Conservation (phyloP, 2,329 filamentous ascomycete species). For the Curvularia sp. region DNA sequence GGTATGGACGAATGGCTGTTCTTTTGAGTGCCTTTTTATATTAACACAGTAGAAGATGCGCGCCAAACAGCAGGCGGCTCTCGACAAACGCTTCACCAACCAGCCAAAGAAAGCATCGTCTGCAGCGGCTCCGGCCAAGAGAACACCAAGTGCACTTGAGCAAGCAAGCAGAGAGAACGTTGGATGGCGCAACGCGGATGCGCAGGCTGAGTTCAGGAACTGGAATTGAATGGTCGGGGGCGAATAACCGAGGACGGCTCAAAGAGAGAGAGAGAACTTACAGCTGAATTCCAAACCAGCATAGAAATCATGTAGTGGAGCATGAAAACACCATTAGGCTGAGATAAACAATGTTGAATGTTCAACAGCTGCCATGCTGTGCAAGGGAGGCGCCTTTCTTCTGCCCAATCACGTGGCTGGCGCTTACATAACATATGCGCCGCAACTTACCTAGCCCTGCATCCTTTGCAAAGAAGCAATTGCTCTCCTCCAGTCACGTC, state of each 20-base stretch:
- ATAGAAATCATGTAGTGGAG: neutral
- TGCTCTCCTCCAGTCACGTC: neutral
- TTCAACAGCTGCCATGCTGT: neutral
- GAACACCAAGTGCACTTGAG: slow-evolving; percentile 39
- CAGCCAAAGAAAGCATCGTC: slow-evolving; percentile 27
- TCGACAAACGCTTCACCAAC: slow-evolving; percentile 36
- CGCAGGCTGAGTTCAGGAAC: slow-evolving; percentile 35
- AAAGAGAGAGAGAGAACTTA: neutral
- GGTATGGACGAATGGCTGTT: slow-evolving; percentile 17
- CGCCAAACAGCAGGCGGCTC: slow-evolving; percentile 41
- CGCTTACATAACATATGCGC: slow-evolving; percentile 19
- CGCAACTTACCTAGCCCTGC: slow-evolving; percentile 2
- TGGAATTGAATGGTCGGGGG: slow-evolving; percentile 29
- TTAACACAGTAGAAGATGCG: slow-evolving; percentile 35
- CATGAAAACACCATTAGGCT: neutral
- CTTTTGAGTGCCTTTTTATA: neutral
- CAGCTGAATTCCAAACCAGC: neutral
- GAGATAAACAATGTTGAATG: neutral
- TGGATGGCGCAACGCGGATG: slow-evolving; percentile 42
- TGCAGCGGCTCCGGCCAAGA: slow-evolving; percentile 19
- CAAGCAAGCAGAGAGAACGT: slow-evolving; percentile 42
- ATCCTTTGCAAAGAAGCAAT: slow-evolving; percentile 8
- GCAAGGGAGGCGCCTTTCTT: neutral
- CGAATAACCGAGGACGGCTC: neutral
- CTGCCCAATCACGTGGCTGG: slow-evolving; percentile 5